Base-by-base conservation (phyloP, 208 protist genomes). In the Acanthamoeba lenticulata region DNA sequence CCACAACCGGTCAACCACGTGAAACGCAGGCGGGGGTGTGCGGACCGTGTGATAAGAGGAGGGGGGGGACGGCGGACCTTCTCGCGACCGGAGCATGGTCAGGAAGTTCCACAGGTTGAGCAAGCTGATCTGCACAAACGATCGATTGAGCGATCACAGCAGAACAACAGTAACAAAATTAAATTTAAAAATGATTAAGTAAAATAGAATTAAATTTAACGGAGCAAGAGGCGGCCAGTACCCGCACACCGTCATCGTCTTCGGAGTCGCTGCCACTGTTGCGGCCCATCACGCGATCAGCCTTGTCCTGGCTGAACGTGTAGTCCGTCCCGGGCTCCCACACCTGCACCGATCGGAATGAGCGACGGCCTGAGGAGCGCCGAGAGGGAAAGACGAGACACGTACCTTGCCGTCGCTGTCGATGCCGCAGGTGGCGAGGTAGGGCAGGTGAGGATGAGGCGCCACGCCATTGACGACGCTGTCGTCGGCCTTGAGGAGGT, bases 401-500 rank as follows among this genome's bases (percentile, higher is more conserved):
- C 34, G 21, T 45, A 81, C 69, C 69, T 81, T 81, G 3, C 38
- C 69, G 17, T 81, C 69, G 24, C 38, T 49, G 40, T 81, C 69
- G 24, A 81, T 81, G 15, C 69, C 69, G 24, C 69, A 81, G 0
- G 69, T 81, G 24, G 69, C 69, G 24, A 81, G 69, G 15, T 49
- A 81, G 38, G 69, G 69, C 38, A 81, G 40, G 11, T 1, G 2
- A 9, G 69, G 69, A 24, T 81, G 69, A 19, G 69, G 69, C 24
- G 69, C 69, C 69, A 81, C 69, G 5, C 69, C 69, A 45, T 81
- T 81, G 21, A 81, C 69, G 1, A 81, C 69, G 36, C 40, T 81
- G 38, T 81, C 69, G 40, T 81, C 69, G 19, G 69, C 69, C 69
- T 81, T 47, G 38, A 81, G 69, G 32, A 81, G 21, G 38, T 81